Percentiles rank a stretch among this genome's conserved stretches.
These are phyloP conservation scores for Bipolaris zeicola DNA, from an alignment of 2,329 filamentous ascomycete species.

Conservation along the genomic window DNA sequence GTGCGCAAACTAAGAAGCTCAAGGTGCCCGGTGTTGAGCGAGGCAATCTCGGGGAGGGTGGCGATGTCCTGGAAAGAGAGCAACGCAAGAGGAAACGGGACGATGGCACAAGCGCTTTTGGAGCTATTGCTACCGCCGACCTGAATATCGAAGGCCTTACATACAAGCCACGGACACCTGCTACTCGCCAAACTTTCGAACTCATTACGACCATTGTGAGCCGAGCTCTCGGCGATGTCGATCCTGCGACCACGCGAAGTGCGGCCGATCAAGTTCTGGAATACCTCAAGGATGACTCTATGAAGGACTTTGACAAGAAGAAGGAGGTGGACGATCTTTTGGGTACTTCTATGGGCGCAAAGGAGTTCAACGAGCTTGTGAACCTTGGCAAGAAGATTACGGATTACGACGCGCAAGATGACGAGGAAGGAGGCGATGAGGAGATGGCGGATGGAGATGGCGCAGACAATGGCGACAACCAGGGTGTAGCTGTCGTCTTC, in stretches of 20 bases:
- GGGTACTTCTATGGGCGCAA: constrained; percentile 78
- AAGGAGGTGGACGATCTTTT: constrained; percentile 94
- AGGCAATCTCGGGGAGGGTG: constrained; percentile 76
- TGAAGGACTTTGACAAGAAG: constrained; percentile 98
- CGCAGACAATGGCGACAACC: constrained; percentile 79
- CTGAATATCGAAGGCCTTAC: constrained; percentile 87
- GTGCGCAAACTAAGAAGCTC: constrained; percentile 76
- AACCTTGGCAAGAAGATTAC: constrained; percentile 99
- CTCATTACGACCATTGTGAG: constrained; percentile 91
- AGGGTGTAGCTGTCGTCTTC: constrained; percentile 97
- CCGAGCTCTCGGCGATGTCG: constrained; percentile 86
- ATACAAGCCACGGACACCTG: constrained; percentile 89
- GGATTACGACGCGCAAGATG: constrained; percentile 95
- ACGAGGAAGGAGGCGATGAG: constrained; percentile 79
- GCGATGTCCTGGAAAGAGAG: constrained; percentile 81
- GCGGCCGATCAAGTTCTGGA: constrained; percentile 92
- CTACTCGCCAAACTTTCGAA: constrained; percentile 91
- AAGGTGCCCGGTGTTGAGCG: constrained; percentile 72
- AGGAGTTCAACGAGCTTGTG: constrained; percentile 95
- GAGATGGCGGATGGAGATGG: constrained; percentile 65
- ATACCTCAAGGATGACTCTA: constrained; percentile 88
- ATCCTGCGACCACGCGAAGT: constrained; percentile 88
- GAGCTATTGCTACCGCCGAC: constrained; percentile 76
- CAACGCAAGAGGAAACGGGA: constrained; percentile 83
- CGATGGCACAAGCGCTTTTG: constrained; percentile 68